Evolutionary conservation across 768 basidiomycete genomes (phyloP), one percentile per base, ranked within the genome.

Genomic region (Phanerochaete sordida): DNA sequence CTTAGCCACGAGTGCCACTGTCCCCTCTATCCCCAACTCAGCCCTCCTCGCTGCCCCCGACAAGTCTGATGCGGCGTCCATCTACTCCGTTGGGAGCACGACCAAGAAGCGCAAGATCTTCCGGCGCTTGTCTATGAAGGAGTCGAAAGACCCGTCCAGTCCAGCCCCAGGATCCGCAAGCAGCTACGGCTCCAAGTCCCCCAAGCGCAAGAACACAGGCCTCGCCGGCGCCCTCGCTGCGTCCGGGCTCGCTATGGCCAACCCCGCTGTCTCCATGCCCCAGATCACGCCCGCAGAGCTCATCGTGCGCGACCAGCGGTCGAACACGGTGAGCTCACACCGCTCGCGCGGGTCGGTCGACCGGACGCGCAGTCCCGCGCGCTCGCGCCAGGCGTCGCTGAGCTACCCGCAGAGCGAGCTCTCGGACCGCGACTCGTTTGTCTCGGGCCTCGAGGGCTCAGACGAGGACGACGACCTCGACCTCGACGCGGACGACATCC

Each of bases 401-500:
- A 71, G 65, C 49, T 60, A 55, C 56, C 56, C 64, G 50, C 37
- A 65, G 48, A 60, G 48, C 65, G 68, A 54, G 57, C 55, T 59
- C 15, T 68, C 70, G n/a, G 70, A 69, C 31, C 56, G 62, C 12
- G 52, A 65, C 31, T 72, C 69, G 9, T 68, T 63, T 63, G 60
- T 53, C 33, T 65, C 52, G 21, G 60, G 60, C n/a, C 33, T 63
- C 30, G 56, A 59, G 15, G 63, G 64, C 35, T 59, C 64, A 19
- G 68, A 63, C 15, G 72, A 69, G 5, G 39, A 68, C 33, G 70
- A 68, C 28, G 69, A 72, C 49, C 68, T 70, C 15, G 72, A 72
- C 58, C 60, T 89, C 27, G 85, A 81, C 57, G 80, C 85, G 52
- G 86, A 88, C 56, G 90, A 92, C 67, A 92, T 93, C 15, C 89